Percentiles rank a stretch among this genome's conserved stretches.
Conservation (phyloP, 202 grass and related monocot genomes). For the Zizania palustris region DNA sequence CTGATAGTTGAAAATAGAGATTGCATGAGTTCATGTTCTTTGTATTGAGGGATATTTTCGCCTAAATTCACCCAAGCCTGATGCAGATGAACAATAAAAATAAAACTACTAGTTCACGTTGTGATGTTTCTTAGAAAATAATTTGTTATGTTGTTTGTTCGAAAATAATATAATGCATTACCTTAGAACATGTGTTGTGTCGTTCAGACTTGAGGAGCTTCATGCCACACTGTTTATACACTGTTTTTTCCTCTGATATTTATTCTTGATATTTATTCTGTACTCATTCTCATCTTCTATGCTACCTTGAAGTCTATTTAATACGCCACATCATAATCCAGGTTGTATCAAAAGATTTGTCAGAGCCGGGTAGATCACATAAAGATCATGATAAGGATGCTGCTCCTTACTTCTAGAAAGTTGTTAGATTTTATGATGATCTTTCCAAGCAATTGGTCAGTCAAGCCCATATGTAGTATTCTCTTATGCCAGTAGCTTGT, state of each 20-base stretch:
- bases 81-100: constrained; percentile 9
- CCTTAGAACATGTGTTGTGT: not conserved
- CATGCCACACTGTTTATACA: not conserved
- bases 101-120: not conserved
- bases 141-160: too few species aligned
- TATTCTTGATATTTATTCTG: constrained; percentile 30
- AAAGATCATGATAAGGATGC: constrained; percentile 98
- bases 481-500: constrained; percentile 28
- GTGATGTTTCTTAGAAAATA: not conserved
- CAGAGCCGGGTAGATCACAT: constrained; percentile 92
- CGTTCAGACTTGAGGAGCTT: not conserved
- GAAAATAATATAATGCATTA: too few species aligned
- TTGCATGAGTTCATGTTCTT: too few species aligned
- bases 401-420: constrained; percentile 92
- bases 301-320: constrained; percentile 22
- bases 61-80: not conserved
- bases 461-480: constrained; percentile 68
- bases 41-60: too few species aligned
- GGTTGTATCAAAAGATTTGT: constrained; percentile 98
- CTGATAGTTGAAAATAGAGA: too few species aligned
- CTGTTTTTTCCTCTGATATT: not conserved
- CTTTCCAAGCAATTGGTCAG: constrained; percentile 90
- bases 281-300: constrained; percentile 2
- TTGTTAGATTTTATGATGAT: constrained; percentile 86
- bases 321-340: constrained; percentile 41